Conservation (phyloP, 371 early-diverging fungal genomes). For the Mortierella sp. region DNA sequence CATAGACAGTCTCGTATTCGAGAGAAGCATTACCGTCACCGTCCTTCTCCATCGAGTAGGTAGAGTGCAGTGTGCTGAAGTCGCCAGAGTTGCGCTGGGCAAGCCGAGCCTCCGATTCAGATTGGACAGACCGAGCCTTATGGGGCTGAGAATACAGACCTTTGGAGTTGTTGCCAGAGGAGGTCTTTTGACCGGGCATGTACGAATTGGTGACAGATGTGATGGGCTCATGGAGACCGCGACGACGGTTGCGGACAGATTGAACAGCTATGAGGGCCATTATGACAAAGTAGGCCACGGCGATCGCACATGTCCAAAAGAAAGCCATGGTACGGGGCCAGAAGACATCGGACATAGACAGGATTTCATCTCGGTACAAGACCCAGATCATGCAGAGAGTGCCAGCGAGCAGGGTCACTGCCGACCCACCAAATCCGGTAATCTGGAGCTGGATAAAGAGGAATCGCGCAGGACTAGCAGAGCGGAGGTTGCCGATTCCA, state of each 20-base stretch:
- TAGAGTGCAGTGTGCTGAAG: constrained; percentile 37
- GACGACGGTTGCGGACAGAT: constrained; percentile 44
- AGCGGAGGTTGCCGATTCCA: constrained; percentile 45
- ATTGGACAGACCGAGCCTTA: constrained; percentile 2
- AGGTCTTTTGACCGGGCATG: constrained; percentile 14
- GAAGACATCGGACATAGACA: constrained; percentile 27
- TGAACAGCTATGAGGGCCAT: constrained; percentile 45
- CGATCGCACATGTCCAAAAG: constrained; percentile 55
- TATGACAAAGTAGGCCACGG: constrained; percentile 35
- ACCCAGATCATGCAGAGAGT: constrained; percentile 55
- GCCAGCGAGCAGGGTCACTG: constrained; percentile 45
- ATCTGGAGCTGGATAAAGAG: constrained; percentile 55
- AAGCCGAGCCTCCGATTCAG: constrained; percentile 30
- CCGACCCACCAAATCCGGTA: constrained; percentile 52
- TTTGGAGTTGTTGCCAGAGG: constrained; percentile 14
- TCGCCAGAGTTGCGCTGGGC: constrained; percentile 33
- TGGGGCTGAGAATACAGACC: constrained; percentile 28
- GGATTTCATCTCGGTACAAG: constrained; percentile 29
- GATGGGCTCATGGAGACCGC: constrained; percentile 32
- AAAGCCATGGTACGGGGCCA: constrained; percentile 50
- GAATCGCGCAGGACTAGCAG: constrained; percentile 52
- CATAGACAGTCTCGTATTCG: constrained; percentile 10
- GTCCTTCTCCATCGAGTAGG: constrained; percentile 25
- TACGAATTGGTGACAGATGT: constrained; percentile 23
- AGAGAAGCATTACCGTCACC: neutral